Conservation (phyloP, 1,284 basidiomycete genomes). For the Stygiomarasmius scandens region DNA sequence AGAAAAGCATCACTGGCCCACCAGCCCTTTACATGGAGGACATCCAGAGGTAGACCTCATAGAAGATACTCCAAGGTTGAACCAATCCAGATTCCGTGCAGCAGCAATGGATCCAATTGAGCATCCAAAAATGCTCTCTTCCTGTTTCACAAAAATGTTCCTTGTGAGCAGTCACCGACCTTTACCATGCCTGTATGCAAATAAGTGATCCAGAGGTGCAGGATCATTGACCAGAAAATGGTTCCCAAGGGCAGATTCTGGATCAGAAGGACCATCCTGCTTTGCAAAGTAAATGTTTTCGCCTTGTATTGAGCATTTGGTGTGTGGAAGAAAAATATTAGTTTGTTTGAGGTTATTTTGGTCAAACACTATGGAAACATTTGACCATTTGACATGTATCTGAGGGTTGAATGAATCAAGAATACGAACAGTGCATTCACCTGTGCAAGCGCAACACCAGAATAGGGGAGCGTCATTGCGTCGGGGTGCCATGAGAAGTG, state of each 20-base stretch:
- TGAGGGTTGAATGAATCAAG: background rate
- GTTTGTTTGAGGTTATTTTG: slow-evolving; percentile 13
- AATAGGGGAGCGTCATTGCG: too few relatives aligned
- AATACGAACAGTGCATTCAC: too few relatives aligned
- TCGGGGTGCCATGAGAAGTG: too few relatives aligned
- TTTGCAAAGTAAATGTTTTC: slow-evolving; percentile 31
- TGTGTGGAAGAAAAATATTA: slow-evolving; percentile 19
- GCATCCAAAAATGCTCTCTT: too few relatives aligned
- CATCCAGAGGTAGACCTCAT: slow-evolving; percentile 18
- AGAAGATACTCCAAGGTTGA: slow-evolving; percentile 31
- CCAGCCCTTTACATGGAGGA: slow-evolving; percentile 18
- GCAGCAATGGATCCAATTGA: slow-evolving; percentile 14
- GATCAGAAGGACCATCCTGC: slow-evolving; percentile 31
- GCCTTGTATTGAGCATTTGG: slow-evolving; percentile 18
- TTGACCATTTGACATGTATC: slow-evolving; percentile 9
- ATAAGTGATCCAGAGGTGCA: slow-evolving; percentile 16
- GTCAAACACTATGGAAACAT: slow-evolving; percentile 1
- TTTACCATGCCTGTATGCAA: slow-evolving; percentile 23
- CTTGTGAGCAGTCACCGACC: slow-evolving; percentile 28
- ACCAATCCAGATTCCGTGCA: slow-evolving; percentile 42
- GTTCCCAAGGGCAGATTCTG: slow-evolving; percentile 23
- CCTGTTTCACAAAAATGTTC: too few relatives aligned
- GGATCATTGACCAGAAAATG: slow-evolving; percentile 36
- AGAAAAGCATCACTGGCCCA: slow-evolving; percentile 23
- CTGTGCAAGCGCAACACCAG: too few relatives aligned